A percentile compares a stretch with the other conserved stretches of the same genome.
phyloP scores from a whole-genome alignment of 768 basidiomycete species.

The Daedaleopsis sinensis region DNA sequence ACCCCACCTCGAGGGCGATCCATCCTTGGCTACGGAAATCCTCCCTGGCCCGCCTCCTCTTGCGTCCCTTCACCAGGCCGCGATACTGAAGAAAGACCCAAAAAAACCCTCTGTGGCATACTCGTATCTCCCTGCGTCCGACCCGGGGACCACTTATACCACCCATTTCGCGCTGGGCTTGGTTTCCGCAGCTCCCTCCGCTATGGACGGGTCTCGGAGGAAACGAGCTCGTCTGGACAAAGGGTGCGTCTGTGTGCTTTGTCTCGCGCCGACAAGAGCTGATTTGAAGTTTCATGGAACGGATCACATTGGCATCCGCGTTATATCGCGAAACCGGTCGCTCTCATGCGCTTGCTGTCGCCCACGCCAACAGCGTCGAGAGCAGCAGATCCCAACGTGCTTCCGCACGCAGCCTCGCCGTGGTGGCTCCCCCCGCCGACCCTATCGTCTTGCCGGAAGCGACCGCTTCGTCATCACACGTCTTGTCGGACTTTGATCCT shows the following conservation, averaged over 20 bases:
- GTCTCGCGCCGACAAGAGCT: slow-evolving; percentile 16
- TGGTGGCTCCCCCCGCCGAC: slow-evolving; percentile 18
- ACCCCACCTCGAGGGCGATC: slow-evolving; percentile 80
- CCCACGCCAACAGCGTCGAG: slow-evolving; percentile 14
- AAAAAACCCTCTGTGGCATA: slow-evolving; percentile 69
- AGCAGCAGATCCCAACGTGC: slow-evolving; percentile 32
- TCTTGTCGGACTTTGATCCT: slow-evolving; percentile 56
- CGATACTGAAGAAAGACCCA: slow-evolving; percentile 67
- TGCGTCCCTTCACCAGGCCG: slow-evolving; percentile 67
- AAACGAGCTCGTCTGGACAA: slow-evolving; percentile 77
- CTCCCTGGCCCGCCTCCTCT: slow-evolving; percentile 86
- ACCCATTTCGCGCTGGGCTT: slow-evolving; percentile 66
- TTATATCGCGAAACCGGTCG: not conserved
- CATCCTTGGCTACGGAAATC: slow-evolving; percentile 85
- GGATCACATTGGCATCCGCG: not conserved
- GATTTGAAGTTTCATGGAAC: slow-evolving; percentile 18
- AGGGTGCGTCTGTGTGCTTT: slow-evolving; percentile 53
- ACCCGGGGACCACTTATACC: slow-evolving; percentile 89
- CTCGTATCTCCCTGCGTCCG: slow-evolving; percentile 82
- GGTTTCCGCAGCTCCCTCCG: slow-evolving; percentile 46
- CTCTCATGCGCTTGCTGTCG: not conserved
- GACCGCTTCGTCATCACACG: slow-evolving; percentile 46
- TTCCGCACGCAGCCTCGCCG: slow-evolving; percentile 27
- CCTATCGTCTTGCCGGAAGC: slow-evolving; percentile 18
- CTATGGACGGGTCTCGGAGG: slow-evolving; percentile 65